Base-by-base conservation (phyloP, 768 basidiomycete species). In the Plicaturopsis crispa region DNA sequence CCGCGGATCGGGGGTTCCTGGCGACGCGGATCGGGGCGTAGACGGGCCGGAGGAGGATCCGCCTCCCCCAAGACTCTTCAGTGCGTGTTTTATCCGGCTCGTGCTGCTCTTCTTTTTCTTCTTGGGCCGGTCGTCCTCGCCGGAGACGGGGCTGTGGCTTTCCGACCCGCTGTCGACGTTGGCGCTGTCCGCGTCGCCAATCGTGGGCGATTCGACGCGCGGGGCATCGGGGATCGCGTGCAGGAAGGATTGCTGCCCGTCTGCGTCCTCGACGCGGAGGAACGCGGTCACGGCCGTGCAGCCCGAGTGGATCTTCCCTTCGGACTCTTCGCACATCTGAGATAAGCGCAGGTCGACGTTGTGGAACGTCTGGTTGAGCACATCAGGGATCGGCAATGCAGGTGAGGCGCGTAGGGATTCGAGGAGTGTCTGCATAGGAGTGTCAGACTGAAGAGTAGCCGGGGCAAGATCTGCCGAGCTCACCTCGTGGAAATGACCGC, bases 261-360 rank as follows among this genome's bases (percentile, higher is more conserved):
- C 66, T 2, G 64, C 67, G 48, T 91, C 90, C 61, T 99, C 96
- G 42, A 97, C 62, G 11, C 96, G 84, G 37, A 99, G 72, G 61
- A 98, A 94, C 2, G 91, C 91, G 19, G 88, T 92, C 24, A 96
- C 96, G 4, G 89, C 96, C 4, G 96, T 99, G 54, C 94, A 98
- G 1, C 96, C 96, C 5, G 89, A 92, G 51, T 94, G 90, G 35
- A 94, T 92, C 59, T 88, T 91, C 48, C 89, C 90, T 28, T 87
- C 83, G 5, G 85, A 85, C 46, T 84, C 79, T 52, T 86, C 84
- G 39, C 91, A 82, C 52, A 97, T 79, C 33, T 70, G 74, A 13
- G 90, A 92, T 22, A 99, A 72, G 41, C 73, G 70, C 33, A 65
- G 72, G 53, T 99, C 96, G 41, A 98, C 96, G 28, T 78, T 73